A percentile compares a stretch with the other conserved stretches of the same genome.
Conservation (phyloP, 164 flowering plant species). For the Macadamia tetraphylla region DNA sequence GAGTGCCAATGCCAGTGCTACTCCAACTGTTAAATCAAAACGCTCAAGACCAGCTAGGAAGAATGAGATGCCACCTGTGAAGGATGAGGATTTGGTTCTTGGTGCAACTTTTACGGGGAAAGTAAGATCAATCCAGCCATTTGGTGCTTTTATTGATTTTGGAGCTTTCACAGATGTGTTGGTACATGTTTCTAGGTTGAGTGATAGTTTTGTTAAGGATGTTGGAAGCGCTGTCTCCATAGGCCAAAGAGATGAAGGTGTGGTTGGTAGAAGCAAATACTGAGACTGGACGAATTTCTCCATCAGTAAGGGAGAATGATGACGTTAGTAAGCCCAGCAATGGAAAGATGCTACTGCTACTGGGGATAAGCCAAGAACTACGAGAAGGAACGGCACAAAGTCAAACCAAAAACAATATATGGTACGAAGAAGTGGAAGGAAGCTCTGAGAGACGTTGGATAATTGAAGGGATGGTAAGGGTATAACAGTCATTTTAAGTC, state of each 20-base stretch:
- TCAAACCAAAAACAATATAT: no score
- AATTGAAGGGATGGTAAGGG: no score
- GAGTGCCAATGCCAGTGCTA: conserved; percentile 22
- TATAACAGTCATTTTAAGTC: no score
- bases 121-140: no score
- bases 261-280: conserved; percentile 67
- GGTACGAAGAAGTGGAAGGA: no score
- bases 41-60: no score
- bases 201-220: conserved; percentile 22
- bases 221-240: conserved; percentile 62
- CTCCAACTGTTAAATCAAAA: conserved; percentile 9
- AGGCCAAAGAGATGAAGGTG: conserved; percentile 93
- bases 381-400: conserved; percentile 32
- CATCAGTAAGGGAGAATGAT: conserved; percentile 73
- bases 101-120: no score
- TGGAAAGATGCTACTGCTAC: conserved; percentile 12
- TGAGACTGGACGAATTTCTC: conserved; percentile 73
- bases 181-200: conserved; percentile 83
- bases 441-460: no score
- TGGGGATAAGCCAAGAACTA: conserved; percentile 39
- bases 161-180: conserved; percentile 97
- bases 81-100: no score
- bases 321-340: conserved; percentile 27
- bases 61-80: no score
- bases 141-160: conserved; percentile 96